phyloP scores from a whole-genome alignment of 768 basidiomycete genomes.

The Mycena amicta region DNA sequence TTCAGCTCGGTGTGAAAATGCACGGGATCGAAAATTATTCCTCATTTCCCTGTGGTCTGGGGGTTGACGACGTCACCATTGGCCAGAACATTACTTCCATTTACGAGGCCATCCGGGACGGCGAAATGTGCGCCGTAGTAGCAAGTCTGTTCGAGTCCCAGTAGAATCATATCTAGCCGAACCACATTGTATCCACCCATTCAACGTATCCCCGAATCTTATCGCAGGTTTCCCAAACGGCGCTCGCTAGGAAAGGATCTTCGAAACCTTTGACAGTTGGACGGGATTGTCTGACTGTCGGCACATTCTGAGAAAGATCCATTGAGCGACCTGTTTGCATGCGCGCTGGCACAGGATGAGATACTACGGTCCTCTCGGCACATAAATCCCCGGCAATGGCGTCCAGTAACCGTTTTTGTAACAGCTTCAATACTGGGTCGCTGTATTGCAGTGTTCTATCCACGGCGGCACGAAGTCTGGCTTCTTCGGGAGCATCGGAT shows the following conservation, averaged over 20 bases:
- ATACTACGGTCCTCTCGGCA: slow-evolving; percentile 22
- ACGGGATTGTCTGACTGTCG: background rate
- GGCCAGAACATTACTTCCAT: slow-evolving; percentile 77
- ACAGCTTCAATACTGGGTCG: slow-evolving; percentile 68
- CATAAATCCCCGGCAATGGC: slow-evolving; percentile 37
- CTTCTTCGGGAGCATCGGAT: slow-evolving; percentile 44
- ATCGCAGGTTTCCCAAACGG: slow-evolving; percentile 41
- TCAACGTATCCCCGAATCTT: slow-evolving; percentile 44
- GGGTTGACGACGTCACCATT: slow-evolving; percentile 57
- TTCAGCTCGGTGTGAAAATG: slow-evolving; percentile 68
- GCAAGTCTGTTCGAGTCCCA: slow-evolving; percentile 46
- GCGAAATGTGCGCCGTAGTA: slow-evolving; percentile 63
- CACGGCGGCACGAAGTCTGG: slow-evolving; percentile 57
- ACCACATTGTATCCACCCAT: slow-evolving; percentile 64
- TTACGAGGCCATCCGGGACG: slow-evolving; percentile 77
- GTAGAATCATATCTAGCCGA: too few species aligned
- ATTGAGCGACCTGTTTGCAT: slow-evolving; percentile 36
- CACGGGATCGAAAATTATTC: slow-evolving; percentile 72
- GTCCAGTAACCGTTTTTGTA: slow-evolving; percentile 59
- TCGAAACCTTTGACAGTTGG: slow-evolving; percentile 65
- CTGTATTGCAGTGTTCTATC: slow-evolving; percentile 59
- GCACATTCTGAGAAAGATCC: slow-evolving; percentile 13
- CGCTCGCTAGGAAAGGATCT: slow-evolving; percentile 54
- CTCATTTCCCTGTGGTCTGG: slow-evolving; percentile 44
- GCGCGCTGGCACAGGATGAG: slow-evolving; percentile 21